A percentile compares a stretch with the other conserved stretches of the same genome.
These are phyloP conservation scores for Oidiodendron maius DNA, from an alignment of 495 filamentous ascomycete genomes.

Conservation along the genomic window DNA sequence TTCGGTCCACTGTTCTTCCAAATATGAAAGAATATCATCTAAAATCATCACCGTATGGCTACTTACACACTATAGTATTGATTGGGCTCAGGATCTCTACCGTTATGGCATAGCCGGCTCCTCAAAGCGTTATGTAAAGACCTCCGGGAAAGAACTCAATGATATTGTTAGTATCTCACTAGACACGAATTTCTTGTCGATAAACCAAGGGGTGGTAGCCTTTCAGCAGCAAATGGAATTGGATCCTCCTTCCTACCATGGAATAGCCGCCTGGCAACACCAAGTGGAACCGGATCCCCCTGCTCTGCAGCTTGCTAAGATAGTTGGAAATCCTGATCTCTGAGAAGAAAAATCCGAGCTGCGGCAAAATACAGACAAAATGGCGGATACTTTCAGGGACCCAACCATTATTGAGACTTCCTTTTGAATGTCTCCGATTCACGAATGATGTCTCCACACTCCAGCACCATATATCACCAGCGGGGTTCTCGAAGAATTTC, in stretches of 20 bases:
- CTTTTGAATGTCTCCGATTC: background rate
- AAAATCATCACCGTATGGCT: slow-evolving; percentile 14
- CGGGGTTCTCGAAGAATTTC: background rate
- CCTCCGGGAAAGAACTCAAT: slow-evolving; percentile 3
- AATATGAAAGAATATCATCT: background rate
- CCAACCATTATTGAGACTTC: slow-evolving; percentile 1
- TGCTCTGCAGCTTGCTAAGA: background rate
- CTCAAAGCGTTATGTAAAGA: background rate
- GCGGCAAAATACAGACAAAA: slow-evolving; percentile 1
- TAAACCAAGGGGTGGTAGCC: slow-evolving; percentile 1
- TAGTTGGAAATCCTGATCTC: background rate
- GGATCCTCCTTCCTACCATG: background rate
- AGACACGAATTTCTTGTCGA: slow-evolving; percentile 3
- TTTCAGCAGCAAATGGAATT: slow-evolving; percentile 1
- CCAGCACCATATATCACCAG: background rate
- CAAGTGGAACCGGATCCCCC: slow-evolving; percentile 1
- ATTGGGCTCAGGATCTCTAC: slow-evolving; percentile 28
- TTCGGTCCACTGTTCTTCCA: background rate
- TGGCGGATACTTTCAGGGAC: slow-evolving; percentile 1
- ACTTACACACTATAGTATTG: slow-evolving; percentile 25
- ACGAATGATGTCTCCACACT: background rate
- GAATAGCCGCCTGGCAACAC: slow-evolving; percentile 1
- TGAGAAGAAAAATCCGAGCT: background rate
- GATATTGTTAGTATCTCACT: slow-evolving; percentile 1
- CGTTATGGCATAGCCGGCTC: slow-evolving; percentile 5